Conservation (phyloP, 441 rosid genomes). For the Pelargonium cotyledonis region DNA sequence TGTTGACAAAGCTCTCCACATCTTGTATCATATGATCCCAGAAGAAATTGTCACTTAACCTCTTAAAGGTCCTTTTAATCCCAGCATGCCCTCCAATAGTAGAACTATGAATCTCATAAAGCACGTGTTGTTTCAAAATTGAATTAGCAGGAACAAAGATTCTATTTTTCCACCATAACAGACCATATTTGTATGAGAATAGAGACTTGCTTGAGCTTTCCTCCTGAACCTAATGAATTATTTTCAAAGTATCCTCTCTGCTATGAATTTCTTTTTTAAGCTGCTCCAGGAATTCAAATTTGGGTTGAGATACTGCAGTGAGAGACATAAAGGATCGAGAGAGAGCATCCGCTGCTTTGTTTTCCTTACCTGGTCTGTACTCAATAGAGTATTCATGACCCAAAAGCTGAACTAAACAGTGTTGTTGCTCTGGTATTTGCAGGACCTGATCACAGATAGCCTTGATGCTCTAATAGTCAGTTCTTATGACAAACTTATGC, state of each 20-base stretch:
- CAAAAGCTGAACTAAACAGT: not conserved
- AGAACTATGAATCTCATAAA: not conserved
- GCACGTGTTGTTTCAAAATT: too few relatives aligned
- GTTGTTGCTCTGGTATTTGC: not conserved
- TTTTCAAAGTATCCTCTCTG: too few relatives aligned
- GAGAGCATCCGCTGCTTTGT: not conserved
- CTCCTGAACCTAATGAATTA: too few relatives aligned
- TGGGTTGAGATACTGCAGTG: not conserved
- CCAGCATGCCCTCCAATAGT: not conserved
- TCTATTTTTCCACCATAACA: too few relatives aligned
- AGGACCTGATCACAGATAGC: not conserved
- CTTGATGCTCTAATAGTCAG: not conserved
- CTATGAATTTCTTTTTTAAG: too few relatives aligned
- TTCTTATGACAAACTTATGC: not conserved
- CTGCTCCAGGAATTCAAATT: not conserved
- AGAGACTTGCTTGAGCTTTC: too few relatives aligned
- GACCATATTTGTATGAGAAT: too few relatives aligned
- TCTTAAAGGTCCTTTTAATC: not conserved
- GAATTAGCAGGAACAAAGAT: too few relatives aligned
- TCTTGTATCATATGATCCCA: not conserved
- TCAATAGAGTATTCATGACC: not conserved
- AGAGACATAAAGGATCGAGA: not conserved
- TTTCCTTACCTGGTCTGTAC: not conserved
- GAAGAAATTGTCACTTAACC: not conserved
- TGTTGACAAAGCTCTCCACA: not conserved